Evolutionary conservation across 1,139 yeast genomes (phyloP), one percentile per base, ranked within the genome.

Genomic region (Torulaspora globosa): DNA sequence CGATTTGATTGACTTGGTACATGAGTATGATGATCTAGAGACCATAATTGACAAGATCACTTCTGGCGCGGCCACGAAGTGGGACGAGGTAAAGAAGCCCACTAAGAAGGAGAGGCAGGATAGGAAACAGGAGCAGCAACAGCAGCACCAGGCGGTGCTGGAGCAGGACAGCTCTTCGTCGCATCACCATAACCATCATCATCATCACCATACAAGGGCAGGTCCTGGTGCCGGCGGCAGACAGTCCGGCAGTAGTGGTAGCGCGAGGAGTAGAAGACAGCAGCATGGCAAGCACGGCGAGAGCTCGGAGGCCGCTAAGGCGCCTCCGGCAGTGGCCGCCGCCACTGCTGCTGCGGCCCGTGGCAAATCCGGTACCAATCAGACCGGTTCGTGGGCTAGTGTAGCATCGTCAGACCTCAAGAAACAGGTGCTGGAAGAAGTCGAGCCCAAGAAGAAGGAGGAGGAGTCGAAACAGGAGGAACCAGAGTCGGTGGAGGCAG

Each of bases 11-110:
- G 79, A 84, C 45, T 81, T 88, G 50, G 79, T 90, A 56, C 73
- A 74, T 49, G 97, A 92, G 68, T 78, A 84, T 57, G 73, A 82
- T 56, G 89, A 85, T 62, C 73, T 88, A 56, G 95, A 85, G 62
- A 75, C 78, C 42, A 88, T 92, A 55, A 84, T 87, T 57, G 90
- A 84, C 63, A 82, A 89, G 68, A 90, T 92, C 68, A 83, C 94
- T 51, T 86, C 88, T 55, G 96, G 94, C 56, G 74, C 67, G 62
- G 81, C 76, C 28, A 67, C 74, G 47, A 77, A 76, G 61, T 78
- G 83, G 81, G 83, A 78, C 55, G 80, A 79, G 59, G 83, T 78
- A 44, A 78, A 78, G 65, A 77, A 75, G 66, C 78, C 78, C 52
- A 62, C 70, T 1, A 69, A 73, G 55, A 70, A 70, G 62, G 77